Conservation (phyloP, 495 filamentous ascomycete species). For the Penicillium angulare region DNA sequence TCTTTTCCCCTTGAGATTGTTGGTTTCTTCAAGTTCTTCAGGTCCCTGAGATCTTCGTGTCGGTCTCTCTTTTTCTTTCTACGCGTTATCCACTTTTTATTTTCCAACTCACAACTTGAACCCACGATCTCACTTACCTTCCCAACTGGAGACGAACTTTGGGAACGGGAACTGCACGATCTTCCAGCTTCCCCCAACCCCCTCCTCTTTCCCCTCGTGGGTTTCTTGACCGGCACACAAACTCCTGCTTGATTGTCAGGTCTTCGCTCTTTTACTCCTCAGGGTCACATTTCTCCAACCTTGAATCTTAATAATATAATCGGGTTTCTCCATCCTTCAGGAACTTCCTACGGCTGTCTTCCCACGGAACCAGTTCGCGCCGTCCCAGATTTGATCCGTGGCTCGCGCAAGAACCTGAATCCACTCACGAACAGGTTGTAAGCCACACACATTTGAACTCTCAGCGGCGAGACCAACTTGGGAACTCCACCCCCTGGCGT, state of each 20-base stretch:
- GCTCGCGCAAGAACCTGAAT: constrained; percentile 11
- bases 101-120: background rate
- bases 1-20: constrained; percentile 2
- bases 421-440: background rate
- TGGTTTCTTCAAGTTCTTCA: constrained; percentile 10
- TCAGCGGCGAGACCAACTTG: background rate
- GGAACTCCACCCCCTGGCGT: constrained; percentile 22
- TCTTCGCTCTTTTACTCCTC: no score
- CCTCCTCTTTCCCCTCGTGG: constrained; percentile 19
- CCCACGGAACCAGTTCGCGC: constrained; percentile 21
- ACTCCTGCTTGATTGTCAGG: no score
- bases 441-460: no score
- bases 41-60: background rate
- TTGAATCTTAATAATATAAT: no score
- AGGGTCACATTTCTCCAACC: no score
- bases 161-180: constrained; percentile 17
- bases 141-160: background rate
- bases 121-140: constrained; percentile 1
- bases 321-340: background rate
- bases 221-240: background rate
- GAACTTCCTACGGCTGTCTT: background rate
- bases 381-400: constrained; percentile 17
- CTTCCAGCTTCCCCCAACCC: constrained; percentile 13
- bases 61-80: background rate
- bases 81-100: background rate